Percentiles rank a stretch among this genome's conserved stretches.
These are phyloP conservation scores for Clarireedia hainanense DNA, from an alignment of 2,329 filamentous ascomycete genomes.

Conservation along the genomic window DNA sequence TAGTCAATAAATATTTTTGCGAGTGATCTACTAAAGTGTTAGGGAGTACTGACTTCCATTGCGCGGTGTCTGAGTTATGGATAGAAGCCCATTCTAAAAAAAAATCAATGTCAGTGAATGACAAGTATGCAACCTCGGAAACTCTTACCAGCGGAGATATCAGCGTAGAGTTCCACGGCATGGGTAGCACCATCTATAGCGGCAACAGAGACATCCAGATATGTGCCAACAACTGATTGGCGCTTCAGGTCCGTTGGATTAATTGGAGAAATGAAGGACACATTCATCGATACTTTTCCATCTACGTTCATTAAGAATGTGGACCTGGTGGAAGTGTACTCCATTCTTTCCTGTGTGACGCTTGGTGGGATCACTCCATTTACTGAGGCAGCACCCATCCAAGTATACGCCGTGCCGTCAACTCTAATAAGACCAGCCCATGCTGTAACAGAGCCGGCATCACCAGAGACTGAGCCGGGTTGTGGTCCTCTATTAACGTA, in stretches of 20 bases:
- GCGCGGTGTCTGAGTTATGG: conserved; percentile 43
- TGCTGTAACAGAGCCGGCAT: conserved; percentile 46
- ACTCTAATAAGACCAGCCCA: conserved; percentile 68
- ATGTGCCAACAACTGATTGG: conserved; percentile 64
- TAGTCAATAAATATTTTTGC: conserved; percentile 50
- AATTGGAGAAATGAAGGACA: conserved; percentile 67
- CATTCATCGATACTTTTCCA: conserved; percentile 53
- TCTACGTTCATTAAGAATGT: conserved; percentile 61
- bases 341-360: conserved; percentile 54
- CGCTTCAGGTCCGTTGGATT: conserved; percentile 57
- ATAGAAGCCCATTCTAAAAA: conserved; percentile 61
- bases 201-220: conserved; percentile 54
- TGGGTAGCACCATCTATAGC: conserved; percentile 56
- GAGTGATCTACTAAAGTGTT: conserved; percentile 35
- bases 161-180: conserved; percentile 62
- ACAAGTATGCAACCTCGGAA: neutral
- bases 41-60: conserved; percentile 55
- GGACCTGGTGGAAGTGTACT: conserved; percentile 66
- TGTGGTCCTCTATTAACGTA: conserved; percentile 17
- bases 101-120: neutral
- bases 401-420: conserved; percentile 55
- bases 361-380: conserved; percentile 35
- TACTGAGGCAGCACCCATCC: conserved; percentile 52
- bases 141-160: conserved; percentile 57
- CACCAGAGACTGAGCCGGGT: conserved; percentile 17